These are phyloP conservation scores for Phaeomoniella chlamydospora DNA, from an alignment of 2,329 filamentous ascomycete genomes.

Conservation along the genomic window DNA sequence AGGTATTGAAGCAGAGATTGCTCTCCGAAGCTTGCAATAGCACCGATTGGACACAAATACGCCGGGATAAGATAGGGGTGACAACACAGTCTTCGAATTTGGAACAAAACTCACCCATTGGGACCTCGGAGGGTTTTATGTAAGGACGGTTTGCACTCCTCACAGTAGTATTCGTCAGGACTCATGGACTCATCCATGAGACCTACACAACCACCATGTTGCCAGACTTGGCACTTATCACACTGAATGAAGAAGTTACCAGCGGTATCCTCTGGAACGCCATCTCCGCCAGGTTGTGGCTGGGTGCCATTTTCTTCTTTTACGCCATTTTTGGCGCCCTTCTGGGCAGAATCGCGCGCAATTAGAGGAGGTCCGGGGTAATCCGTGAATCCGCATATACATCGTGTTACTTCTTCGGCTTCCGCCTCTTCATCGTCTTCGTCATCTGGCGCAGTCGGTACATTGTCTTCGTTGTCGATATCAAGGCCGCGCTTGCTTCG, in stretches of 20 bases:
- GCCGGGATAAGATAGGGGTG: too few species aligned
- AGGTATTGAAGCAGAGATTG: neutral
- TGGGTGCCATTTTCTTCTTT: slow-evolving; percentile 45
- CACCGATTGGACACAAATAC: too few species aligned
- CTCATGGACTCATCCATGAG: slow-evolving; percentile 89
- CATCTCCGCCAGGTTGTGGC: slow-evolving; percentile 41
- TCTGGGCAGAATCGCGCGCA: slow-evolving; percentile 40
- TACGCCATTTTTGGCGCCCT: slow-evolving; percentile 37
- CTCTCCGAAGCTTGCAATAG: slow-evolving; percentile 1
- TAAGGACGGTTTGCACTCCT: slow-evolving; percentile 80
- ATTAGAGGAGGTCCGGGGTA: slow-evolving; percentile 66
- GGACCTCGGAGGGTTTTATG: slow-evolving; percentile 68
- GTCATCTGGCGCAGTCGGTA: slow-evolving; percentile 36
- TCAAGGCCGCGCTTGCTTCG: slow-evolving; percentile 64
- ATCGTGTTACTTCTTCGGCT: slow-evolving; percentile 89
- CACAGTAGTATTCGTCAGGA: slow-evolving; percentile 96
- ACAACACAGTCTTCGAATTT: too few species aligned
- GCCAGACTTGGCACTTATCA: slow-evolving; percentile 93
- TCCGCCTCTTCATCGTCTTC: slow-evolving; percentile 49
- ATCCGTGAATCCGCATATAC: slow-evolving; percentile 86
- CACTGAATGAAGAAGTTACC: slow-evolving; percentile 97
- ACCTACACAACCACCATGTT: slow-evolving; percentile 93
- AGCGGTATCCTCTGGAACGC: slow-evolving; percentile 59
- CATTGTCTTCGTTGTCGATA: slow-evolving; percentile 42
- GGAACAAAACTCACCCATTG: slow-evolving; percentile 65